Base-by-base conservation (phyloP, 306 rosid genomes). In the Datisca glomerata region DNA sequence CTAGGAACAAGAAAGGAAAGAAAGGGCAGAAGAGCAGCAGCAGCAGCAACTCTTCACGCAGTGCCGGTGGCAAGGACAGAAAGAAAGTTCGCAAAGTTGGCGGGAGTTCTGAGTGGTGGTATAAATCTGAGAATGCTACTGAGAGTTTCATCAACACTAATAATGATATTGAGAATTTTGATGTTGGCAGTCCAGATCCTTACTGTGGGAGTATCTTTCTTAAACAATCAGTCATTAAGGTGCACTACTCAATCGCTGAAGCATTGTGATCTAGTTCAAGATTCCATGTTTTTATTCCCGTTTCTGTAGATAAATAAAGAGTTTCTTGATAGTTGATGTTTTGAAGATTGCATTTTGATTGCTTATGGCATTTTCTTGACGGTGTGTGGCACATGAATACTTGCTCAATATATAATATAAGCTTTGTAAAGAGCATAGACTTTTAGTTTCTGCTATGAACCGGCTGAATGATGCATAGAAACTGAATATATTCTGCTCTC, bases 241-340 rank as follows among this genome's bases (percentile, higher is more conserved):
- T 78, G 76, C 86, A 69, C 52, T 81, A 47, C 58, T 52, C 77
- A 0, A 69, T 75, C 17, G 80, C 93, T 7, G 95, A 76, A 64
- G 93, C 92, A 40, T 42, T 60, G 51, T 81, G 78, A 86, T 45
- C 43, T 13, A 31, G 9, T 57, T 17, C 40, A 43, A 55, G 22
- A 16, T 58, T 45, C 12, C 34, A 15, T 57, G 40, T 21, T 27
- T 25, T 33, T 41, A 21, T 34, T 44, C 29, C 20, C 32, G 21
- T 43, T 53, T 21, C 9, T 75, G 73, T 57, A 33, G 32, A 47
- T 71, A 69, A 74, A 64, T 66, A 68, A 53, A 56, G 19, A 20
- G 34, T 18, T 55, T 49, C 46, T 38, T 27, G 34, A 12, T n/a
- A n/a, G n/a, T n/a, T n/a, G n/a, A n/a, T n/a, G n/a, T n/a, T n/a